Evolutionary conservation across 2,329 filamentous ascomycete species (phyloP).

Genomic region (Cladophialophora immunda): DNA sequence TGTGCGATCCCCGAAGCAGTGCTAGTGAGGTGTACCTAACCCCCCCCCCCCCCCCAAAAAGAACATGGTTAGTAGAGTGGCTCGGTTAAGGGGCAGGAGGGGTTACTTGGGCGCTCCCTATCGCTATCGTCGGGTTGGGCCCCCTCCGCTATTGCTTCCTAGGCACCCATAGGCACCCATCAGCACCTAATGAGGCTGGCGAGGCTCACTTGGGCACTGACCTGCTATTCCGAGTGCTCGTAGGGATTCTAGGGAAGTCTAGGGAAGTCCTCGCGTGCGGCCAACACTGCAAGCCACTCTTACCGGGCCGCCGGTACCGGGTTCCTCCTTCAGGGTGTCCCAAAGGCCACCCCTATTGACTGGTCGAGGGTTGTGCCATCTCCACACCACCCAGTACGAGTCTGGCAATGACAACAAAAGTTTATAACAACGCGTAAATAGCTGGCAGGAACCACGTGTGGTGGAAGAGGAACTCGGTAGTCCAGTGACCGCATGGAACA

Average conservation of each 20-base stretch:
- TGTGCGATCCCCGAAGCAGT: background rate
- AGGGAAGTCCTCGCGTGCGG: background rate
- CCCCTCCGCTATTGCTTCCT: background rate
- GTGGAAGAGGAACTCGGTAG: background rate
- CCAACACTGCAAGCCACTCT: background rate
- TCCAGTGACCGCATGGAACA: background rate
- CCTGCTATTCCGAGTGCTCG: no score
- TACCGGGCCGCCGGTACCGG: background rate
- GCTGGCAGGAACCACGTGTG: conserved; percentile 3
- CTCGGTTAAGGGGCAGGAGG: background rate
- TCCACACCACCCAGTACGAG: background rate
- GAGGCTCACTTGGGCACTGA: no score
- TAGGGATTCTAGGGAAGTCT: no score
- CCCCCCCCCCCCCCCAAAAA: no score
- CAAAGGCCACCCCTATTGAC: background rate
- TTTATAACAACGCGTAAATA: conserved; percentile 4
- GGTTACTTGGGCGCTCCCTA: background rate
- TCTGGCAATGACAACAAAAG: conserved; percentile 2
- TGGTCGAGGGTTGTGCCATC: background rate
- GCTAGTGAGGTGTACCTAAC: background rate
- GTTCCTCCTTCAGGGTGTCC: background rate
- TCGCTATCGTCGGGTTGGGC: background rate
- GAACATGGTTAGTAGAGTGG: background rate
- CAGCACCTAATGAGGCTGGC: no score
- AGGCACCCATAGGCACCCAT: no score